A percentile compares a stretch with the other conserved stretches of the same genome.
Evolutionary conservation across 208 protist genomes (phyloP).

Genomic region (Spongospora subterranea): DNA sequence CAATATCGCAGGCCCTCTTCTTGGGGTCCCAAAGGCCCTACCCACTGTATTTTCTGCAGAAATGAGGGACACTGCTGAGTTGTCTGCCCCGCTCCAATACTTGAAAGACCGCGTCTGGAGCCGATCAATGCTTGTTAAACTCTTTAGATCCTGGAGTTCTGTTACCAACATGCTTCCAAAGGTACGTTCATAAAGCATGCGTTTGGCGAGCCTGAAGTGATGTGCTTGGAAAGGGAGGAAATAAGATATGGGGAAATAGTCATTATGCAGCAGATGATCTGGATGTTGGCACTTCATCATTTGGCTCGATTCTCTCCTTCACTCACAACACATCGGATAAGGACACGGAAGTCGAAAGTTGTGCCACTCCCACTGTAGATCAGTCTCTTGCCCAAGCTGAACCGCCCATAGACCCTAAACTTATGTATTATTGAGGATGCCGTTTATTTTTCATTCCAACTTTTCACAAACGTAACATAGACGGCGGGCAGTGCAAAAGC

Average conservation of each 20-base stretch:
- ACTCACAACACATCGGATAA: background rate
- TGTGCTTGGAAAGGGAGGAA: constrained; percentile 22
- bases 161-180: constrained; percentile 22
- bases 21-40: constrained; percentile 28
- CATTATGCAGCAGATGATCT: constrained; percentile 8
- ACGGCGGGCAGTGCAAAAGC: background rate
- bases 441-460: background rate
- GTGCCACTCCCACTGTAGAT: background rate
- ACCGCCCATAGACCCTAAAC: background rate
- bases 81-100: constrained; percentile 41
- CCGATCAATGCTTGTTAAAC: constrained; percentile 47
- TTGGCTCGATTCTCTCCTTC: background rate
- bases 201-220: background rate
- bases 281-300: background rate
- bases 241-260: background rate
- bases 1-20: constrained; percentile 47
- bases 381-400: background rate
- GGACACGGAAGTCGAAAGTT: background rate
- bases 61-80: constrained; percentile 44
- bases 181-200: background rate
- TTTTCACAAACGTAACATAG: background rate
- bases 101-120: constrained; percentile 47
- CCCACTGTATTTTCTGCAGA: constrained; percentile 26
- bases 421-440: background rate
- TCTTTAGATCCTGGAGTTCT: background rate